Percentiles rank a stretch among this genome's conserved stretches.
These are phyloP conservation scores for Trametes polyzona DNA, from an alignment of 1,284 basidiomycete species.

Conservation along the genomic window DNA sequence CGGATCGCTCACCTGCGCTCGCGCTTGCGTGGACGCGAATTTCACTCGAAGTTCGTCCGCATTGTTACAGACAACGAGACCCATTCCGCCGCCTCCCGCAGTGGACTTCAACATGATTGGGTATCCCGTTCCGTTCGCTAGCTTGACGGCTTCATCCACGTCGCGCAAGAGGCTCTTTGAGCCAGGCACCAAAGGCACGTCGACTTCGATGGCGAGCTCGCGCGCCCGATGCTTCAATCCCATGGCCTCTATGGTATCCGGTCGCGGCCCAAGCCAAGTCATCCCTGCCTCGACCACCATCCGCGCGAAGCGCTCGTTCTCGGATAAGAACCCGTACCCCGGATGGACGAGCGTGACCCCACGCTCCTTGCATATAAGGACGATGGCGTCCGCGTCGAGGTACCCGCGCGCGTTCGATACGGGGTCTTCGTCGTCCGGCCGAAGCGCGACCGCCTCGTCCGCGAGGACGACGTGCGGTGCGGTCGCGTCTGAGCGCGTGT, in stretches of 20 bases:
- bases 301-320: slow-evolving; percentile 62
- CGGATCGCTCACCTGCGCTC: slow-evolving; percentile 46
- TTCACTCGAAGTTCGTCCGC: slow-evolving; percentile 44
- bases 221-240: slow-evolving; percentile 69
- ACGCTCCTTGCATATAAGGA: slow-evolving; percentile 48
- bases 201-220: slow-evolving; percentile 49
- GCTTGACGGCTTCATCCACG: slow-evolving; percentile 47
- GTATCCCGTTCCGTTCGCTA: slow-evolving; percentile 53
- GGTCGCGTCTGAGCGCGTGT: slow-evolving; percentile 56
- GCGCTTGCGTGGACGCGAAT: slow-evolving; percentile 44
- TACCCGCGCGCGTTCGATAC: slow-evolving; percentile 42
- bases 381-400: slow-evolving; percentile 44
- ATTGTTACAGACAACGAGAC: slow-evolving; percentile 59
- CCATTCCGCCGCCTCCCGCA: slow-evolving; percentile 76
- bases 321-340: slow-evolving; percentile 72
- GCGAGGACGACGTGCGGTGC: slow-evolving; percentile 58
- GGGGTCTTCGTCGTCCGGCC: slow-evolving; percentile 24
- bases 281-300: slow-evolving; percentile 52
- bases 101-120: slow-evolving; percentile 74
- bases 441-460: slow-evolving; percentile 49
- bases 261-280: slow-evolving; percentile 63
- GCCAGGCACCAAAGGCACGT: slow-evolving; percentile 62
- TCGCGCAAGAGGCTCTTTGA: slow-evolving; percentile 49
- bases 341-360: slow-evolving; percentile 63
- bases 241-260: slow-evolving; percentile 57